Base-by-base conservation (phyloP, 495 filamentous ascomycete species). In the Cercophora newfieldiana region DNA sequence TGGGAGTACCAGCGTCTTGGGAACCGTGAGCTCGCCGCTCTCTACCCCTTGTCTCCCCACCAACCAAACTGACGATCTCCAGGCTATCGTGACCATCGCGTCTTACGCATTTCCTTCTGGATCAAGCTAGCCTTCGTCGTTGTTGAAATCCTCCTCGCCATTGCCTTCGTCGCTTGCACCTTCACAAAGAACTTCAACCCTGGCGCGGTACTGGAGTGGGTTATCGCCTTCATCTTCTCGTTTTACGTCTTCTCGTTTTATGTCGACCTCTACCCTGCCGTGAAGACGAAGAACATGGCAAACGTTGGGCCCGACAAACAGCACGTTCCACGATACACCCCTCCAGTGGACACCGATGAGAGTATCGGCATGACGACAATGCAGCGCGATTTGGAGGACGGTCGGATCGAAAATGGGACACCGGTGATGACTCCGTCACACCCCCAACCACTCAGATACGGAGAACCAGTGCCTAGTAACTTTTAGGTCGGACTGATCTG, bases 241-340 rank as follows among this genome's bases (percentile, higher is more conserved):
- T 90, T 92, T 71, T 97, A 96, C 75, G 81, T 97, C 49, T 84
- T 96, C 55, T 93, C 91, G 47, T 98, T 97, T 80, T 86, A 90
- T 61, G 80, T 98, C 71, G 95, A 99, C 74, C 82, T 99, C 44
- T 80, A 92, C 59, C 95, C 95, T 0, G 92, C 93, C 21, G 82
- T 90, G 1, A 81, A 85, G 16, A 91, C 86, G 3, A 89, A 88
- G 67, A 60, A 66, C 29, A 21, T 37, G 22, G 61, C 25, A 7
- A 7, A 7, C 14, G 18, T 24, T 37, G 44, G 19, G 18, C 25
- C n/a, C 48, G 22, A 31, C 57, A 48, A 60, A 33, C 28, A 25
- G 22, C 24, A 31, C 10, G 33, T 26, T 1, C 50, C 22, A 8
- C 22, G 54, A 26, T 30, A 57, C 22, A 29, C 16, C 4, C 28